phyloP scores from a whole-genome alignment of 2,329 filamentous ascomycete genomes.

The Verticillium nubilum region DNA sequence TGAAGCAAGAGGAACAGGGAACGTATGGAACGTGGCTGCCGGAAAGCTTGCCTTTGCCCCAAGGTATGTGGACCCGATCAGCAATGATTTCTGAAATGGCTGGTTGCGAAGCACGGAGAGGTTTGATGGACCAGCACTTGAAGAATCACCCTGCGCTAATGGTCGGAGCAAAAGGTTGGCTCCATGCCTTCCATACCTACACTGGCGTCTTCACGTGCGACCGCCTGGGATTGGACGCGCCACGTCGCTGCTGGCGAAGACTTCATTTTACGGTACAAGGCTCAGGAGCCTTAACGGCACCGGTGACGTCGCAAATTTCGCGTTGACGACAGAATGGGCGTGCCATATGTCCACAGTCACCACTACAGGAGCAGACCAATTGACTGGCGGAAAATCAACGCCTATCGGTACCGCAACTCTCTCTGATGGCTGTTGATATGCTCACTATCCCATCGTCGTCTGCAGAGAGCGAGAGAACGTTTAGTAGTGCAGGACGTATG shows the following conservation, averaged over 20 bases:
- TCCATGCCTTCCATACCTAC: not conserved
- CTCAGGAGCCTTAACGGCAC: not conserved
- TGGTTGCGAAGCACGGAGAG: not conserved
- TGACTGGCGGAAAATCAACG: constrained; percentile 6
- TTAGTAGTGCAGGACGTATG: constrained; percentile 4
- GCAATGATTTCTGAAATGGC: not conserved
- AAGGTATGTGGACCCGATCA: too few relatives aligned
- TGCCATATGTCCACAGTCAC: constrained; percentile 4
- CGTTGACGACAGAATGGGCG: not conserved
- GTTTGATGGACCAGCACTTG: not conserved
- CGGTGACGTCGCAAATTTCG: not conserved
- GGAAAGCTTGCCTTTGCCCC: too few relatives aligned
- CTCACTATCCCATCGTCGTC: constrained; percentile 7
- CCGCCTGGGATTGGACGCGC: not conserved
- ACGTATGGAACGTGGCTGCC: too few relatives aligned
- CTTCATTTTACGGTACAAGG: not conserved
- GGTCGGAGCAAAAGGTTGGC: not conserved
- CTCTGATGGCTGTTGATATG: constrained; percentile 7
- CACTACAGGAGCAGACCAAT: not conserved
- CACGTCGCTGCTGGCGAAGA: not conserved
- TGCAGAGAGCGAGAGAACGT: constrained; percentile 6
- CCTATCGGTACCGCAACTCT: constrained; percentile 5
- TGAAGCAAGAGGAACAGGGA: too few relatives aligned
- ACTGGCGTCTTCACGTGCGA: not conserved
- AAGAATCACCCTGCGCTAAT: not conserved